Evolutionary conservation across 2,329 filamentous ascomycete genomes (phyloP).

Genomic region (Cladosporium colombiae): DNA sequence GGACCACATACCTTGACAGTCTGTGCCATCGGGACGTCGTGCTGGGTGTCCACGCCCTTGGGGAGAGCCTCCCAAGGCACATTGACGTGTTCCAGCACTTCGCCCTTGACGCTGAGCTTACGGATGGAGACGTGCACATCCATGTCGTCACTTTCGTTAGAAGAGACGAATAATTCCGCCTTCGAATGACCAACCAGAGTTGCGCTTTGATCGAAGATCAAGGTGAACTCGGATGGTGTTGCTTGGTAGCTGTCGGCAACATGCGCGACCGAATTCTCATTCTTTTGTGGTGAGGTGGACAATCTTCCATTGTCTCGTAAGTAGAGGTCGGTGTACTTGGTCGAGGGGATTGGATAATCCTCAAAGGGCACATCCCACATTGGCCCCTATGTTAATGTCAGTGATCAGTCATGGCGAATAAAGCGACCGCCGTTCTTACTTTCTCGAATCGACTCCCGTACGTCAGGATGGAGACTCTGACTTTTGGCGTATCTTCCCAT

Average conservation of each 20-base stretch:
- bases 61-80: constrained; percentile 13
- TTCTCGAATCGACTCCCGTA: too few relatives aligned
- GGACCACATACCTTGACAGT: too few relatives aligned
- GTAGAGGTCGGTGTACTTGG: constrained; percentile 22
- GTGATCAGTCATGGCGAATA: too few relatives aligned
- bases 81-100: constrained; percentile 14
- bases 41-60: constrained; percentile 24
- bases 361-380: too few relatives aligned
- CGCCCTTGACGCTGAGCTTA: constrained; percentile 20
- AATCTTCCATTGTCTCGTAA: constrained; percentile 20
- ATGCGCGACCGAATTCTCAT: too few relatives aligned
- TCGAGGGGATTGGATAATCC: constrained; percentile 22
- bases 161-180: constrained; percentile 42
- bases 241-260: not conserved
- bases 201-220: constrained; percentile 43
- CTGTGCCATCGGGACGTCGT: constrained; percentile 28
- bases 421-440: too few relatives aligned
- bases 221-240: constrained; percentile 35
- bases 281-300: constrained; percentile 1
- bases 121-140: constrained; percentile 23
- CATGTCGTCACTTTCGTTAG: constrained; percentile 22
- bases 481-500: constrained; percentile 34
- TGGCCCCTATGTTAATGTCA: too few relatives aligned
- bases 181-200: constrained; percentile 51
- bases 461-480: not conserved